Base-by-base conservation (phyloP, 2,329 filamentous ascomycete species). In the Penicillium sp. region DNA sequence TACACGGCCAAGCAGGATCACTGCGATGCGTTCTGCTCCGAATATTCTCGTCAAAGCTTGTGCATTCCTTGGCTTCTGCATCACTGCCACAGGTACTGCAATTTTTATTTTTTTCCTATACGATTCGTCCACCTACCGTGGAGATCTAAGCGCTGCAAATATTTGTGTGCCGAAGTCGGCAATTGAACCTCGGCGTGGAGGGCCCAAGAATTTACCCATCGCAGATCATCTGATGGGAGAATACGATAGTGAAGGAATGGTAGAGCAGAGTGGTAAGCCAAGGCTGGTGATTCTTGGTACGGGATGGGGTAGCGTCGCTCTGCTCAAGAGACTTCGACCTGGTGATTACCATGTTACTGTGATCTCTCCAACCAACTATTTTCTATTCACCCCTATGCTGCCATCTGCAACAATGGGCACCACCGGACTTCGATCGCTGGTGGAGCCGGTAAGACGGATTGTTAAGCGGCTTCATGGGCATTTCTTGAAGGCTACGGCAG, bases 361-460 rank as follows among this genome's bases (percentile, higher is more conserved):
- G 42, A 88, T 99, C 43, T 96, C 92, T 13, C 93, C 95, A 0
- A 90, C 90, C 37, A 98, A 98, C 69, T 96, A 98, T 78, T 99
- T 99, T 78, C 79, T 98, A 31, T 99, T 99, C 75, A 99, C 95
- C 2, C 95, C 95, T 0, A 98, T 99, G 93, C 82, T 99, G 44
- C 95, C 95, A 1, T 96, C 92, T 31, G 95, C 95, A 7, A 99
- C 95, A 0, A 95, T 99, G 6, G 95, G 95, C 13, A 99, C 95
- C 0, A 81, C 99, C 29, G 93, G 96, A 71, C 80, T 98, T 68
- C 84, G 93, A 63, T 96, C 92, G 49, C 81, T 99, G 57, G 91
- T 97, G 39, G 95, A 99, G 75, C 95, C 95, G 0, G 90, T 99
- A 59, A 86, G 95, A 60, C 86, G 90, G 48, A 95, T 99, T 65